Evolutionary conservation across 805 yeast genomes (phyloP).

Genomic region (Starmerella bacillaris): DNA sequence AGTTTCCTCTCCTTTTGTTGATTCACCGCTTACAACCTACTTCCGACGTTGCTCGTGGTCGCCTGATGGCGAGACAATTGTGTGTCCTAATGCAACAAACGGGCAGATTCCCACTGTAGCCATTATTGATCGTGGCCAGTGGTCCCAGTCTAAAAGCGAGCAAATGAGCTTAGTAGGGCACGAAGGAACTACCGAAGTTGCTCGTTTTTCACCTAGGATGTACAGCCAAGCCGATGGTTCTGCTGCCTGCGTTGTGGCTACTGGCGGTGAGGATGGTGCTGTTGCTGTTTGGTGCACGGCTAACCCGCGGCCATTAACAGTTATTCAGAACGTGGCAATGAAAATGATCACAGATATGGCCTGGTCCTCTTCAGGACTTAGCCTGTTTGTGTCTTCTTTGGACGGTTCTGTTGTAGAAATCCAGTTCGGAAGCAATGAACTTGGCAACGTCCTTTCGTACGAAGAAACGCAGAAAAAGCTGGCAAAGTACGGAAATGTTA

Average conservation of each 20-base stretch:
- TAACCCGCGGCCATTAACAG: constrained; percentile 56
- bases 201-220: constrained; percentile 33
- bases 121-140: constrained; percentile 43
- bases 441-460: constrained; percentile 36
- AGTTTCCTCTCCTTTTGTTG: constrained; percentile 66
- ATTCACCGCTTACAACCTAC: constrained; percentile 82
- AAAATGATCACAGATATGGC: constrained; percentile 75
- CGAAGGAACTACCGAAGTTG: constrained; percentile 51
- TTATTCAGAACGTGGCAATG: constrained; percentile 54
- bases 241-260: constrained; percentile 59
- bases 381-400: constrained; percentile 57
- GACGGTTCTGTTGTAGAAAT: constrained; percentile 68
- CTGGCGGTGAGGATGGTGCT: constrained; percentile 88
- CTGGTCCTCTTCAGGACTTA: constrained; percentile 71
- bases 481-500: constrained; percentile 71
- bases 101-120: constrained; percentile 49
- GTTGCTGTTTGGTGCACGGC: constrained; percentile 77
- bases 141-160: constrained; percentile 29
- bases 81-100: constrained; percentile 50
- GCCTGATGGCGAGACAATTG: constrained; percentile 54
- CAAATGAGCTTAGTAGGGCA: constrained; percentile 51
- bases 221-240: constrained; percentile 16
- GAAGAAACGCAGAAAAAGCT: constrained; percentile 52
- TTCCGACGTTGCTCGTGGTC: constrained; percentile 59
- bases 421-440: constrained; percentile 35